These are phyloP conservation scores for Kingdonia uniflora DNA, from an alignment of 164 flowering plant genomes.

Conservation along the genomic window DNA sequence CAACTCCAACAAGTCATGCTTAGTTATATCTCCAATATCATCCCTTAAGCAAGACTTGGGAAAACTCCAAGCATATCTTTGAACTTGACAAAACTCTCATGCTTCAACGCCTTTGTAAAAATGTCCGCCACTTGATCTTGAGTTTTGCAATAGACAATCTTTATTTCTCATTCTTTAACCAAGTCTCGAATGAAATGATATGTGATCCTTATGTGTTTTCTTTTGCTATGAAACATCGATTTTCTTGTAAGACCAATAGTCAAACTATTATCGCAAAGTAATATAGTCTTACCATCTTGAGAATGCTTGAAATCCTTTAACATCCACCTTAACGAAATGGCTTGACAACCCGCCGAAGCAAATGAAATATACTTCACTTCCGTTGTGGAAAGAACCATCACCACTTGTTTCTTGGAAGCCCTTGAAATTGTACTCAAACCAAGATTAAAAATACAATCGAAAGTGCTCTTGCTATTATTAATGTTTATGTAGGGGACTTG, in stretches of 20 bases:
- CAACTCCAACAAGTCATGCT: no score
- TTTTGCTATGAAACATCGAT: neutral
- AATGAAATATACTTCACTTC: no score
- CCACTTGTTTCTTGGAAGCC: neutral
- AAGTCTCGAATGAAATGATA: neutral
- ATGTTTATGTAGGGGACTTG: no score
- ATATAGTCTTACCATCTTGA: neutral
- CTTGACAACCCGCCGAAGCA: neutral
- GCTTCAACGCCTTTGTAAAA: neutral
- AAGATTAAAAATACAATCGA: neutral
- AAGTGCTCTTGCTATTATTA: neutral
- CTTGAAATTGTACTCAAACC: neutral
- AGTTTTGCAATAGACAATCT: neutral
- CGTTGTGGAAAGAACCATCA: no score
- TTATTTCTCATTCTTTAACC: neutral
- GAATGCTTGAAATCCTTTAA: neutral
- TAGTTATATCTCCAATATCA: neutral
- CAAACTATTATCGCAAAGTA: neutral
- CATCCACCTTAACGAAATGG: neutral
- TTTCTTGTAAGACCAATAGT: neutral
- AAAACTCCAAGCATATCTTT: neutral
- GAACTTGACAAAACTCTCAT: neutral
- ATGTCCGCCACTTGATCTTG: neutral
- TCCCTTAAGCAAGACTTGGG: neutral
- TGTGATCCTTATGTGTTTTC: neutral